phyloP scores from a whole-genome alignment of 202 grass and related monocot genomes.

The Musa balbisiana region DNA sequence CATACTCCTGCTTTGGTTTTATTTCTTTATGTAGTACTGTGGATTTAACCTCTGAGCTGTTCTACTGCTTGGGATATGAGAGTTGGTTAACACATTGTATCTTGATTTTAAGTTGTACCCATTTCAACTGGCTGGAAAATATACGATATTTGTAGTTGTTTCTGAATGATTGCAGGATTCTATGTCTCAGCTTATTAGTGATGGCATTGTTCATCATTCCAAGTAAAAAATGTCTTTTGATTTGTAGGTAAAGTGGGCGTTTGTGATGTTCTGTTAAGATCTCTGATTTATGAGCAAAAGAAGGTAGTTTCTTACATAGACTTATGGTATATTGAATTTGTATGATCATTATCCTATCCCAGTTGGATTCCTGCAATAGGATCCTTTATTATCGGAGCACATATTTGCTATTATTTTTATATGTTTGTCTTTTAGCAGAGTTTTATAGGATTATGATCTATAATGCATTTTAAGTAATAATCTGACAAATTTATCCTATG shows the following conservation, averaged over 20 bases:
- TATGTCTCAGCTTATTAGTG: conserved; percentile 65
- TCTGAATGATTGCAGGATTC: conserved; percentile 56
- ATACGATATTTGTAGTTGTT: conserved; percentile 17
- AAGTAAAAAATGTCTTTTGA: conserved; percentile 94
- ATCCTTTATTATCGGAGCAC: neutral
- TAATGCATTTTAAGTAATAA: neutral
- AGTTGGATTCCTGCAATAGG: neutral
- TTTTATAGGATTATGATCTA: neutral
- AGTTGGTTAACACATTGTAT: neutral
- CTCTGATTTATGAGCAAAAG: conserved; percentile 88
- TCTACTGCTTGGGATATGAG: neutral
- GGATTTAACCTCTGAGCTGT: neutral
- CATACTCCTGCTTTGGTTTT: neutral
- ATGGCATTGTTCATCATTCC: conserved; percentile 83
- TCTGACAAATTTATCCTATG: neutral
- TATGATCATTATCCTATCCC: conserved; percentile 28
- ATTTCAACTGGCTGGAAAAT: conserved; percentile 21
- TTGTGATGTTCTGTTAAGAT: conserved; percentile 62
- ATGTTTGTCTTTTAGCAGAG: neutral
- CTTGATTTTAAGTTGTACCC: neutral
- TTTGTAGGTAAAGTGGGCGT: conserved; percentile 98
- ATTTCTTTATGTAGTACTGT: neutral
- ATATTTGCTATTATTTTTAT: neutral
- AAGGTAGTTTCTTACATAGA: conserved; percentile 96
- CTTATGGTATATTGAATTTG: conserved; percentile 54